Base-by-base conservation (phyloP, 2,329 filamentous ascomycete genomes). In the Aspergillus sp. region DNA sequence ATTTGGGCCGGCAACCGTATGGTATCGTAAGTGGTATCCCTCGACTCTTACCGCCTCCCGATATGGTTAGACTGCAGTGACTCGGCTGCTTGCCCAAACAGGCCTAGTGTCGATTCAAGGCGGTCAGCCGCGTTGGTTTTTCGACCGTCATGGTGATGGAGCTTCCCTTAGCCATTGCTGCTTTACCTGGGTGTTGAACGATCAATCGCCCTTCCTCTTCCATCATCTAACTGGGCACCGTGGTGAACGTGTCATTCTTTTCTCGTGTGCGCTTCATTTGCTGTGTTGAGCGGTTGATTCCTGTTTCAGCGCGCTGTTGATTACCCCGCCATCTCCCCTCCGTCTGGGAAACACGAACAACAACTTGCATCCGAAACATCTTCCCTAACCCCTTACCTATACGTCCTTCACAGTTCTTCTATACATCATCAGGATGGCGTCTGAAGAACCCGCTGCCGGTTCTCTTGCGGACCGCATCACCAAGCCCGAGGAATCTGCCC, bases 391-490 rank as follows among this genome's bases (percentile, higher is more conserved):
- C 27, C 32, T 47, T 15, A 44, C 15, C 19, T 51, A 17, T 21
- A 50, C 59, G 38, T 38, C 57, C 44, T 52, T 30, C 25, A 54
- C 50, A 39, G n/a, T 44, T 25, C 42, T n/a, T 36, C 32, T 44
- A 23, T 23, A 36, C 39, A 13, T 19, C 42, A 19, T 30, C 53
- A 68, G 48, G 13, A 81, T 81, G 79, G 71, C 78, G 17, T 72
- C 76, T 19, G 76, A 79, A 58, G 65, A 76, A 23, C 62, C 70
- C 42, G 61, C 68, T n/a, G 71, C 69, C 52, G 74, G 73, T 41
- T 80, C 80, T 32, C 74, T 84, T 53, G 80, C 75, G 21, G 80
- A 81, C 63, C 81, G 82, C 60, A 78, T 83, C 63, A 76, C 80
- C 41, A 77, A 78, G 59, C 75, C 79, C 23, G 75, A 77, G 19